Evolutionary conservation across 2,329 filamentous ascomycete species (phyloP).

Genomic region (Raffaelea ambrosiae): DNA sequence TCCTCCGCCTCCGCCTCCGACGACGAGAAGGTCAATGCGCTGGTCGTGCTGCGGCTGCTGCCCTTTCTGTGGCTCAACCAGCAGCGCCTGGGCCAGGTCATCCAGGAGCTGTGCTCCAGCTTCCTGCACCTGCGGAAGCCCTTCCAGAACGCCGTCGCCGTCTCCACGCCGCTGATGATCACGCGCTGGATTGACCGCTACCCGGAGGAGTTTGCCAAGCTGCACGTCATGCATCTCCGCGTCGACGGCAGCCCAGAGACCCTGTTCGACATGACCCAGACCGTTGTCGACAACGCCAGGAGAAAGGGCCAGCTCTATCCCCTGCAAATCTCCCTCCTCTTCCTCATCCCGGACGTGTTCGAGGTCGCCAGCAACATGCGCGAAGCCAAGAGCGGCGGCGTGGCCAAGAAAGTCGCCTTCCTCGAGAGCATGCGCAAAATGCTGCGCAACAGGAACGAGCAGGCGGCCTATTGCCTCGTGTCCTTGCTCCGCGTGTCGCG

Average conservation of each 20-base stretch:
- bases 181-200: constrained; percentile 58
- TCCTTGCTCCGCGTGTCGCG: constrained; percentile 53
- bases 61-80: constrained; percentile 58
- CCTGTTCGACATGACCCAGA: constrained; percentile 60
- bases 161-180: constrained; percentile 54
- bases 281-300: constrained; percentile 48
- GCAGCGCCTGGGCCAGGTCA: constrained; percentile 50
- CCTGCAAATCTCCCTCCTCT: constrained; percentile 53
- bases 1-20: constrained; percentile 28
- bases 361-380: constrained; percentile 60
- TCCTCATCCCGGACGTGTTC: constrained; percentile 60
- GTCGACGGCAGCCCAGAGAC: constrained; percentile 60
- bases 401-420: constrained; percentile 59
- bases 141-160: constrained; percentile 55
- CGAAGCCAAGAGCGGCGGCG: constrained; percentile 52
- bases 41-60: constrained; percentile 50
- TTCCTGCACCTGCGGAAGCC: constrained; percentile 58
- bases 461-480: constrained; percentile 58
- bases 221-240: constrained; percentile 52
- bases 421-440: constrained; percentile 55
- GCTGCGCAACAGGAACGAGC: constrained; percentile 55
- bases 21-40: constrained; percentile 37
- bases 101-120: constrained; percentile 58
- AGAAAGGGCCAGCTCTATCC: constrained; percentile 50
- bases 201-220: constrained; percentile 54